Percentiles rank a stretch among this genome's conserved stretches.
Conservation (phyloP, 2,329 filamentous ascomycete genomes). For the Ascochyta pisi region DNA sequence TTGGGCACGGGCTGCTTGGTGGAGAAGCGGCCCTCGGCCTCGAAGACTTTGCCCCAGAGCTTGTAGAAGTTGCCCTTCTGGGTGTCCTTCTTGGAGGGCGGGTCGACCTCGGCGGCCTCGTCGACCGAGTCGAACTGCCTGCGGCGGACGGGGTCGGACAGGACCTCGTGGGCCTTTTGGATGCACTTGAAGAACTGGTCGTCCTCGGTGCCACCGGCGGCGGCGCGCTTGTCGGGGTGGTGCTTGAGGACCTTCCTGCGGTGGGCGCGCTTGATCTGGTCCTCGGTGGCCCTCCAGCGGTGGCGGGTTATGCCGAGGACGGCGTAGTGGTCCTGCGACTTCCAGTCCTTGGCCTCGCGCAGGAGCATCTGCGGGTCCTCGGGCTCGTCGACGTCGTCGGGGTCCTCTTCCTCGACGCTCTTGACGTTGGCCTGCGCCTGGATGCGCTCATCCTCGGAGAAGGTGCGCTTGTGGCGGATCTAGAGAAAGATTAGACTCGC, state of each 20-base stretch:
- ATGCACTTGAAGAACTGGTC: constrained; percentile 99
- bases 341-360: constrained; percentile 98
- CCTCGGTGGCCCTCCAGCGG: constrained; percentile 90
- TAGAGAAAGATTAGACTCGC: constrained; percentile 37
- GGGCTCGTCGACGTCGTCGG: constrained; percentile 88
- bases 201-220: constrained; percentile 83
- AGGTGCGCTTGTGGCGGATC: constrained; percentile 92
- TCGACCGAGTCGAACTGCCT: constrained; percentile 97
- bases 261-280: constrained; percentile 98
- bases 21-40: constrained; percentile 90
- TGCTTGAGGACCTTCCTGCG: constrained; percentile 99
- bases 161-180: constrained; percentile 94
- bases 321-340: constrained; percentile 98
- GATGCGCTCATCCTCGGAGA: constrained; percentile 97
- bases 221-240: constrained; percentile 98
- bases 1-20: constrained; percentile 86
- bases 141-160: constrained; percentile 89
- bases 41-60: constrained; percentile 89
- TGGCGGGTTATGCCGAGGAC: constrained; percentile 92
- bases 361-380: constrained; percentile 93
- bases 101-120: constrained; percentile 88
- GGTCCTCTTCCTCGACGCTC: constrained; percentile 91
- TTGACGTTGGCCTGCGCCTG: constrained; percentile 94
- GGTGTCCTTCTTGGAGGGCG: constrained; percentile 88
- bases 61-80: constrained; percentile 93